Base-by-base conservation (phyloP, 768 basidiomycete species). In the Asterophora lycoperdoides region DNA sequence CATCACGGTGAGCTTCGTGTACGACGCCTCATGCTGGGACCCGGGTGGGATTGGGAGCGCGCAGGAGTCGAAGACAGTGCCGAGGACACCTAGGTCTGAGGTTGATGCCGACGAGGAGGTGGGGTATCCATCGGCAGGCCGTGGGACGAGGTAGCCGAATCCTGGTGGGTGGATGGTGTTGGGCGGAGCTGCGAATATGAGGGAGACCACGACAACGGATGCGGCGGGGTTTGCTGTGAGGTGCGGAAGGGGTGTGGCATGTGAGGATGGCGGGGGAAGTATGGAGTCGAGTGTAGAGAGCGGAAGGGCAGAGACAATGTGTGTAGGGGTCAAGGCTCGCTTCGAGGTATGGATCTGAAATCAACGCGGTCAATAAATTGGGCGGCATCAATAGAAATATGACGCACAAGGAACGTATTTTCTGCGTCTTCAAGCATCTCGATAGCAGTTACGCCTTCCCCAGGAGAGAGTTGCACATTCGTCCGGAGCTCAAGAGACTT, bases 61-160 rank as follows among this genome's bases (percentile, higher is more conserved):
- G 44, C 81, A 84, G 0, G 89, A 89, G 64, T 98, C 95, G 67
- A 97, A 97, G 9, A 97, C 84, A 26, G 85, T 83, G 10, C 95
- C 95, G 0, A 98, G 76, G 15, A 89, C 76, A 3, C 80, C 79
- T 9, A 74, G 64, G 41, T 64, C 55, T 29, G 63, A 57, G 41
- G 3, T 46, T 13, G 45, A 51, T 19, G 49, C 13, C 13, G 47
- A 34, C 17, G 49, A 40, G 14, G 56, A 44, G 10, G 53, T 47
- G n/a, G 65, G 58, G 55, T 89, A 86, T 17, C 74, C 84, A 4
- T 64, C 64, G 28, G 66, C 68, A 0, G 87, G 82, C 13, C 93
- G 87, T 0, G 94, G 93, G 44, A 96, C 77, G 60, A 99, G 84
- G 70, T 93, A 97, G 8, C 95, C 95, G 63, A 97, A 99, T 3